These are phyloP conservation scores for Yamadazyma membranifaciens DNA, from an alignment of 1,139 yeast species.

Conservation along the genomic window DNA sequence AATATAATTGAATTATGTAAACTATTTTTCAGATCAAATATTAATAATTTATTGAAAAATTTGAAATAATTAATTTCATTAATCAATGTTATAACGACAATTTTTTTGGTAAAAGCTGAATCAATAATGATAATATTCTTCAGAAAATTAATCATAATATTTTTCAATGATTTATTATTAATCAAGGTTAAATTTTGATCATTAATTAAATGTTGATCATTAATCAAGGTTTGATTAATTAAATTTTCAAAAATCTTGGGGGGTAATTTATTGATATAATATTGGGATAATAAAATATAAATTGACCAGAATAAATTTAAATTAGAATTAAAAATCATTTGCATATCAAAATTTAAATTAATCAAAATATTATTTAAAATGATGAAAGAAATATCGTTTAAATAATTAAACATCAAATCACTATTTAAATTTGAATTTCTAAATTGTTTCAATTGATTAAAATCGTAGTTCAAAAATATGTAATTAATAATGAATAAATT, in stretches of 20 bases:
- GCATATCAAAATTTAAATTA: slow-evolving; percentile 5
- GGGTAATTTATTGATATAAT: slow-evolving; percentile 36
- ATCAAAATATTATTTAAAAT: slow-evolving; percentile 24
- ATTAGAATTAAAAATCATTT: slow-evolving; percentile 11
- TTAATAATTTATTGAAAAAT: slow-evolving; percentile 27
- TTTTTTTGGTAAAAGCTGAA: slow-evolving; percentile 30
- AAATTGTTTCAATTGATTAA: slow-evolving; percentile 9
- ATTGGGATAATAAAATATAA: slow-evolving; percentile 39
- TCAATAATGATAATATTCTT: slow-evolving; percentile 22
- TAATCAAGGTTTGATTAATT: slow-evolving; percentile 20
- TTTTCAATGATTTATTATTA: slow-evolving; percentile 15
- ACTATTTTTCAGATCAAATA: slow-evolving; percentile 38
- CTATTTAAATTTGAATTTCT: slow-evolving; percentile 10
- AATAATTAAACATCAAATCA: slow-evolving; percentile 42
- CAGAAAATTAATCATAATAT: slow-evolving; percentile 27
- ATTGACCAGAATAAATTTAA: slow-evolving; percentile 43
- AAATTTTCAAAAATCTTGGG: slow-evolving; percentile 36
- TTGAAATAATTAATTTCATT: slow-evolving; percentile 43
- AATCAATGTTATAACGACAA: slow-evolving; percentile 35
- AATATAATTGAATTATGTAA: slow-evolving; percentile 49
- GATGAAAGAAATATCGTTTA: slow-evolving; percentile 44
- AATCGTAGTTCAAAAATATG: slow-evolving; percentile 30
- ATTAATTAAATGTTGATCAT: no score
- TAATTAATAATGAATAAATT: slow-evolving; percentile 32
- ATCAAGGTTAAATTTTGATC: slow-evolving; percentile 2